Conservation (phyloP, 495 filamentous ascomycete species). For the Talaromyces borbonicus region DNA sequence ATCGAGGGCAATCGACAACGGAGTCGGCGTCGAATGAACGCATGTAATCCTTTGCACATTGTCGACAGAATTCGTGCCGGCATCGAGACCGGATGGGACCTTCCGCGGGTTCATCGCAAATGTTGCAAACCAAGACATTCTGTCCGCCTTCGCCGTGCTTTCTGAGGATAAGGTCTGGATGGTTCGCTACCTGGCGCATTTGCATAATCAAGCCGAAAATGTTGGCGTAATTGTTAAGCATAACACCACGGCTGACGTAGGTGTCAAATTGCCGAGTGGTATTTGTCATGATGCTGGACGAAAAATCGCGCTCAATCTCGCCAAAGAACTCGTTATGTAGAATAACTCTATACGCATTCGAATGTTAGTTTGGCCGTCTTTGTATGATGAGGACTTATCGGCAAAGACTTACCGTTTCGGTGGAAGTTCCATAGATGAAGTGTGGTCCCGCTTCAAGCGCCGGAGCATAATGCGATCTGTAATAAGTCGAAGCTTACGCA, state of each 20-base stretch:
- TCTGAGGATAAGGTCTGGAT: slow-evolving; percentile 87
- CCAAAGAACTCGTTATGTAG: slow-evolving; percentile 92
- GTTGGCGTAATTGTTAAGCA: slow-evolving; percentile 90
- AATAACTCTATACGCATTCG: slow-evolving; percentile 40
- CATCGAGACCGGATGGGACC: slow-evolving; percentile 87
- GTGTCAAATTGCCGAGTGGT: slow-evolving; percentile 82
- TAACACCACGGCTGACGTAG: slow-evolving; percentile 86
- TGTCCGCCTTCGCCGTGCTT: slow-evolving; percentile 77
- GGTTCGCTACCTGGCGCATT: slow-evolving; percentile 93
- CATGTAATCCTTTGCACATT: slow-evolving; percentile 78
- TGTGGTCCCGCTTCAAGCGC: slow-evolving; percentile 84
- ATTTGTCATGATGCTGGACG: slow-evolving; percentile 89
- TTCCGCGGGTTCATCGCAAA: slow-evolving; percentile 93
- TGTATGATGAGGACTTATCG: background rate
- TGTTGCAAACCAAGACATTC: slow-evolving; percentile 81
- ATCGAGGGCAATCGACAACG: slow-evolving; percentile 75
- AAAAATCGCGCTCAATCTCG: slow-evolving; percentile 90
- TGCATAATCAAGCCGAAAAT: slow-evolving; percentile 86
- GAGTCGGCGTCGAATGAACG: slow-evolving; percentile 52
- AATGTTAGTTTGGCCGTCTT: slow-evolving; percentile 3
- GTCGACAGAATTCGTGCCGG: slow-evolving; percentile 89
- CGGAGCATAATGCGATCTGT: slow-evolving; percentile 90
- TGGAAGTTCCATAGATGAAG: slow-evolving; percentile 86
- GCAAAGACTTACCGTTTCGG: slow-evolving; percentile 56
- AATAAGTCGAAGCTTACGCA: slow-evolving; percentile 73